Evolutionary conservation across 2,329 filamentous ascomycete genomes (phyloP).

Genomic region (Thielaviopsis punctulata): DNA sequence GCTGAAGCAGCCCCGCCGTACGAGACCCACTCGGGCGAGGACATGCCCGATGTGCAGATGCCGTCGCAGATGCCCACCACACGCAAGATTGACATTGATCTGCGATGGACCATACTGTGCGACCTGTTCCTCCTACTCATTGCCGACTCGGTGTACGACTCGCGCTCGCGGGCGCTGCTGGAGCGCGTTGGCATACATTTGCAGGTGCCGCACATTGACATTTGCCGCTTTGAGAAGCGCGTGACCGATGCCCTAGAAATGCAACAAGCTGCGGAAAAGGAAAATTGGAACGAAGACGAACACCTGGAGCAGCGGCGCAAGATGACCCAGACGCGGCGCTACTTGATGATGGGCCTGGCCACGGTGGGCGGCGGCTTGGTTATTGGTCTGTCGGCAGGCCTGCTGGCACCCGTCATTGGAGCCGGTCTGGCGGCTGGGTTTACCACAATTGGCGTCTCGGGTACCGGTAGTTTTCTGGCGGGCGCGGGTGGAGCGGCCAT

Average conservation of each 20-base stretch:
- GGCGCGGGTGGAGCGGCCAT: slow-evolving; percentile 85
- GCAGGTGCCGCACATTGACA: slow-evolving; percentile 76
- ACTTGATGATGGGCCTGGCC: slow-evolving; percentile 90
- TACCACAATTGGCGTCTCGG: slow-evolving; percentile 81
- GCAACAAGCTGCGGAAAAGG: slow-evolving; percentile 84
- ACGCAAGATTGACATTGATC: slow-evolving; percentile 80
- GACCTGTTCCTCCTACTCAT: slow-evolving; percentile 93
- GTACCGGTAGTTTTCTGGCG: slow-evolving; percentile 75
- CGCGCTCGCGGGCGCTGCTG: slow-evolving; percentile 67
- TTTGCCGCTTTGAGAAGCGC: slow-evolving; percentile 90
- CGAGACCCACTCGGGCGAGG: slow-evolving; percentile 45
- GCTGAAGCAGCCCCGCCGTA: slow-evolving; percentile 42
- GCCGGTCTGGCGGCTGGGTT: slow-evolving; percentile 87
- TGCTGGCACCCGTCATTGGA: slow-evolving; percentile 85
- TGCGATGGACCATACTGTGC: slow-evolving; percentile 92
- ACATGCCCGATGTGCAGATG: slow-evolving; percentile 62
- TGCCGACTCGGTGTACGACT: slow-evolving; percentile 84
- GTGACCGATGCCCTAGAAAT: slow-evolving; percentile 95
- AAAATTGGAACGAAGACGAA: slow-evolving; percentile 95
- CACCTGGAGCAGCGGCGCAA: slow-evolving; percentile 81
- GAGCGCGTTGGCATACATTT: slow-evolving; percentile 69
- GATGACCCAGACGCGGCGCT: slow-evolving; percentile 60
- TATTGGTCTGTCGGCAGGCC: slow-evolving; percentile 82
- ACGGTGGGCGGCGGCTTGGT: slow-evolving; percentile 90
- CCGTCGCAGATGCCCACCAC: slow-evolving; percentile 69